phyloP scores from a whole-genome alignment of 257 asterid genomes.

The Ilex aquifolium region DNA sequence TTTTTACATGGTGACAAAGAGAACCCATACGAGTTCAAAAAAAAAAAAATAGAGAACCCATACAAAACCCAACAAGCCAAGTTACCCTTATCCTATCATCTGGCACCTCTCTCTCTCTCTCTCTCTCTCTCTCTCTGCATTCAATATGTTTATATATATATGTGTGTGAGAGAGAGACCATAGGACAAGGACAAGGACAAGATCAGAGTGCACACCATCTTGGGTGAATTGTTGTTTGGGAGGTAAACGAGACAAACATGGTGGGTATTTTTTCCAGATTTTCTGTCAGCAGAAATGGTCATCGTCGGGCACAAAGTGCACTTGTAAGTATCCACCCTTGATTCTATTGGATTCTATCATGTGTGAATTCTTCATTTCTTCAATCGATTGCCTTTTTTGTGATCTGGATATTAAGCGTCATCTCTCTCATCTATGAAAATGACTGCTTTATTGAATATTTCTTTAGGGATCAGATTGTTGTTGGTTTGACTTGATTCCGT shows the following conservation, averaged over 20 bases:
- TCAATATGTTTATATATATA: not conserved
- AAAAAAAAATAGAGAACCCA: conserved; percentile 20
- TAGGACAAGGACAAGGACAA: not conserved
- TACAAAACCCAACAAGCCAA: conserved; percentile 17
- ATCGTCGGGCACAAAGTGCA: conserved; percentile 84
- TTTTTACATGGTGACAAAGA: conserved; percentile 5
- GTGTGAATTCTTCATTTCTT: not conserved
- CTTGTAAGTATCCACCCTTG: conserved; percentile 39
- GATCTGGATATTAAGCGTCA: conserved; percentile 2
- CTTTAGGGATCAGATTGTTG: not conserved
- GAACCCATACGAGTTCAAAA: conserved; percentile 24
- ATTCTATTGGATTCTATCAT: too few relatives aligned
- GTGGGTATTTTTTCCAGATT: conserved; percentile 88
- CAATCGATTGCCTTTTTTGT: not conserved
- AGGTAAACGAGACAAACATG: conserved; percentile 25
- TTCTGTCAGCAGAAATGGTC: conserved; percentile 47
- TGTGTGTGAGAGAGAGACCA: conserved; percentile 5
- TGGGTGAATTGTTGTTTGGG: conserved; percentile 1
- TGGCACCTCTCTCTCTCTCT: conserved; percentile 1
- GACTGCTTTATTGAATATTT: too few relatives aligned
- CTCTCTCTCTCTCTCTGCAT: too few relatives aligned
- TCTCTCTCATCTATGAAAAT: not conserved
- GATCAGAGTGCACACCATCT: conserved; percentile 5
- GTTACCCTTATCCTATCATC: conserved; percentile 3
- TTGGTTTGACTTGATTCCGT: conserved; percentile 6